Evolutionary conservation across 768 basidiomycete genomes (phyloP), one percentile per base, ranked within the genome.

Genomic region (Tephrocybe rancida): DNA sequence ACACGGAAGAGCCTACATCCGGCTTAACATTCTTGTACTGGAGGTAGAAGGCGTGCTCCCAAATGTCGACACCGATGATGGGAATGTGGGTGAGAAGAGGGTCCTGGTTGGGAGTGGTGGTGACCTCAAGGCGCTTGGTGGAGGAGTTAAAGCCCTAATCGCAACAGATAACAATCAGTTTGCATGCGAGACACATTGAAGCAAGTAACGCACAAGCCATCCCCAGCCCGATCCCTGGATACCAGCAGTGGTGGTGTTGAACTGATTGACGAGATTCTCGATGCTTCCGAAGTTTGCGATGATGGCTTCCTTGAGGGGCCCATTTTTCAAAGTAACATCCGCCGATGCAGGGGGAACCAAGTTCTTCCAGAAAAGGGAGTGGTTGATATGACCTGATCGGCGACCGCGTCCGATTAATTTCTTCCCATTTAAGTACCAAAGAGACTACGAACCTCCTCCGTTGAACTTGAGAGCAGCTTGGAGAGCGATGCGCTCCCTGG

Each of bases 211-310:
- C 65, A 94, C 92, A 66, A 97, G 80, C 95, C 95, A 98, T 56
- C 92, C 95, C 95, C 95, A 97, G 35, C 94, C 95, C 47, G 88
- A 91, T 24, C 95, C 95, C 67, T 97, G 95, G 54, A 98, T 92
- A 29, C 73, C 91, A 37, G 86, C 85, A 39, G 94, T 92, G 38
- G 87, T 80, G 30, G 90, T 72, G 72, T 96, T 98, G 73, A 97
- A 88, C 67, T 92, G 82, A 64, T 83, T 85, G 74, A 85, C 85
- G 61, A 97, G 66, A 47, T 70, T 74, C 0, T 95, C 91, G 56
- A 92, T 60, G 53, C 78, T 75, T 49, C 92, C 92, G 61, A 87
- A 98, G 29, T 76, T 67, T 19, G 74, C 61, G 6, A 69, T 67
- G 62, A 96, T 85, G 41, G 87, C 85, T 0, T 70, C 55, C 71